Percentiles rank a stretch among this genome's conserved stretches.
These are phyloP conservation scores for Fistulinella prunicolor DNA, from an alignment of 768 basidiomycete species.

Conservation along the genomic window DNA sequence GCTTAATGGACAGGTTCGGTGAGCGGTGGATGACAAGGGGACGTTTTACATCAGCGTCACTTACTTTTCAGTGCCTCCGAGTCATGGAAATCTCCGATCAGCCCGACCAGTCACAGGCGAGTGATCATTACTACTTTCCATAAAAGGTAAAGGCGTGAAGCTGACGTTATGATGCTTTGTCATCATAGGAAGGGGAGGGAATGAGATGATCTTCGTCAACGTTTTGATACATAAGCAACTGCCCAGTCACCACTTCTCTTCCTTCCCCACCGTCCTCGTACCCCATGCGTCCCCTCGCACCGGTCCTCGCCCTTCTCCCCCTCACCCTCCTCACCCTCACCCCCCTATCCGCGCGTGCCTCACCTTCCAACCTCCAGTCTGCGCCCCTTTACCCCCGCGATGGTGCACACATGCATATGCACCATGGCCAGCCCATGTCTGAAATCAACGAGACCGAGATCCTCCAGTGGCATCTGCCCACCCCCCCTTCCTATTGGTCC, in stretches of 20 bases:
- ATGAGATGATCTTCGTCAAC: not conserved
- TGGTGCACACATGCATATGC: constrained; percentile 45
- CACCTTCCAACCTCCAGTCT: not conserved
- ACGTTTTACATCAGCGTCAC: too few species aligned
- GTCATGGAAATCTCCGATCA: too few species aligned
- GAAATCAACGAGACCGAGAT: constrained; percentile 79
- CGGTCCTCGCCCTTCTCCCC: not conserved
- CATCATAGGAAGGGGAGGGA: constrained; percentile 1
- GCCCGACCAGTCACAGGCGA: too few species aligned
- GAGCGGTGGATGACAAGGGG: too few species aligned
- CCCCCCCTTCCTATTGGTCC: constrained; percentile 80
- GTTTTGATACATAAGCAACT: not conserved
- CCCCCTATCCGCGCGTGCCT: constrained; percentile 19
- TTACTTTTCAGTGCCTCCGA: too few species aligned
- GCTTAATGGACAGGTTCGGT: too few species aligned
- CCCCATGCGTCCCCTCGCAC: constrained; percentile 10
- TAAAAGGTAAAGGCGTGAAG: not conserved
- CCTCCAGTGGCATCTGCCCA: constrained; percentile 58
- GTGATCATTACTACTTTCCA: too few species aligned
- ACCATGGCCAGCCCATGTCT: constrained; percentile 47
- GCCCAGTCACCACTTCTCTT: not conserved
- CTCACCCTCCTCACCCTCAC: constrained; percentile 6
- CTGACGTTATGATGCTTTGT: constrained; percentile 13
- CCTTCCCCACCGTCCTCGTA: not conserved
- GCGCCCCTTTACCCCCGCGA: constrained; percentile 17